Evolutionary conservation across 805 yeast species (phyloP), one percentile per base, ranked within the genome.

Genomic region (Saccharomyces paradoxus): DNA sequence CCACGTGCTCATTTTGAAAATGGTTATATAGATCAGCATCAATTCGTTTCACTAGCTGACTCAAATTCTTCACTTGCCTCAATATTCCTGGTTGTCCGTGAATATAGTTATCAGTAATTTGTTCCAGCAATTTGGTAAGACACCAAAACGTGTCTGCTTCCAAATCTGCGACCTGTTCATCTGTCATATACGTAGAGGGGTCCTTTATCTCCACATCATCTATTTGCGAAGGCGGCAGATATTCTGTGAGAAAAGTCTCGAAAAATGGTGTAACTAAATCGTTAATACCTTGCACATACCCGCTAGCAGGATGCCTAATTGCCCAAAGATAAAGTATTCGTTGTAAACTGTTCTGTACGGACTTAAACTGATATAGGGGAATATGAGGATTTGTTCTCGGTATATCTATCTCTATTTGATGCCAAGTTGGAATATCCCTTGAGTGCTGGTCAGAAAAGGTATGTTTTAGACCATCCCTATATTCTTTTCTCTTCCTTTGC

Each of bases 81-180:
- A 90, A 80, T 51, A 94, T 94, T 2, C 99, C 99, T 0, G 99
- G 99, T 70, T 94, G 99, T 37, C 96, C 97, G 71, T 92, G 98
- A 53, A 94, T 92, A 71, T 91, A 94, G 66, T 91, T 94, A 69
- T 94, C 99, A 60, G 95, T 96, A 58, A 94, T 94, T 22, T 95
- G 95, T 65, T 94, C 99, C 50, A 94, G 76, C 27, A 94, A 76
- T 64, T 92, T 84, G 3, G 97, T 86, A 55, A 94, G 74, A 70
- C 98, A 94, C 99, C 99, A 94, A 73, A 88, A 94, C 2, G 96
- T 85, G 71, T 94, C 99, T 1, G 97, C 97, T 67, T 94, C 99
- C 21, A 92, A 82, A 14, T 81, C 81, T 50, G 81, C 78, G 47
- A 85, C 69, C 17, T 85, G 83, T 48, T 83, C 81, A 28, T 74